Percentiles rank a stretch among this genome's conserved stretches.
phyloP scores from a whole-genome alignment of 2,329 filamentous ascomycete species.

The Colletotrichum noveboracense region DNA sequence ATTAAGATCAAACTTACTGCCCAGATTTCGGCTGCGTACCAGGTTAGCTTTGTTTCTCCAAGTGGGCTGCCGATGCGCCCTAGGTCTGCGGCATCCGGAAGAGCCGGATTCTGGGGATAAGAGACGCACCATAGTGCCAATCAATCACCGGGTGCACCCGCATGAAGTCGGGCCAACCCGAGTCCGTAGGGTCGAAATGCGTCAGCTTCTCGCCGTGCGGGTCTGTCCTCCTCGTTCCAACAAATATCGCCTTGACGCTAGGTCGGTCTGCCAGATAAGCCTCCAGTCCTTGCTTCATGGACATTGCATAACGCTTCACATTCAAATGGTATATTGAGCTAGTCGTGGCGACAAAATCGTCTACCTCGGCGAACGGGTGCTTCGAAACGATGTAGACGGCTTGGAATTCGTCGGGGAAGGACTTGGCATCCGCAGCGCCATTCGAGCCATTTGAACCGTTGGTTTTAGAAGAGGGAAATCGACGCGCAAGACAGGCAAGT shows the following conservation, averaged over 20 bases:
- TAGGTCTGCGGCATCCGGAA: too few species aligned
- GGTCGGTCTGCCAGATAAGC: constrained; percentile 73
- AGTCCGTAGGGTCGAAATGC: constrained; percentile 87
- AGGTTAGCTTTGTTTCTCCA: not conserved
- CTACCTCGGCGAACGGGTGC: constrained; percentile 85
- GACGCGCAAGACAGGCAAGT: constrained; percentile 64
- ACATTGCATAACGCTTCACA: constrained; percentile 73
- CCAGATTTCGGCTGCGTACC: constrained; percentile 76
- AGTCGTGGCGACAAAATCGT: constrained; percentile 78
- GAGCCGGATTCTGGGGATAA: not conserved
- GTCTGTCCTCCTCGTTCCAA: constrained; percentile 89
- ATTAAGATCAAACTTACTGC: constrained; percentile 62
- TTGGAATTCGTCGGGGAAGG: constrained; percentile 60
- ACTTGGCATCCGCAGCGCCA: constrained; percentile 6
- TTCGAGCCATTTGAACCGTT: constrained; percentile 14
- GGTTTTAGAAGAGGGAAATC: constrained; percentile 32
- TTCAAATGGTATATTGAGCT: constrained; percentile 75
- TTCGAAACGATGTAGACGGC: constrained; percentile 88
- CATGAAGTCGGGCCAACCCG: constrained; percentile 91
- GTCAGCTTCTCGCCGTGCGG: constrained; percentile 82
- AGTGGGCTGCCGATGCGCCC: not conserved
- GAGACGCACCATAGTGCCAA: constrained; percentile 77
- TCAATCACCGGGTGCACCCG: constrained; percentile 94
- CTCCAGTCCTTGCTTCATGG: constrained; percentile 83
- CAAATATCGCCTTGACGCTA: constrained; percentile 78